These are phyloP conservation scores for Colletotrichum tropicale DNA, from an alignment of 2,329 filamentous ascomycete species.

Conservation along the genomic window DNA sequence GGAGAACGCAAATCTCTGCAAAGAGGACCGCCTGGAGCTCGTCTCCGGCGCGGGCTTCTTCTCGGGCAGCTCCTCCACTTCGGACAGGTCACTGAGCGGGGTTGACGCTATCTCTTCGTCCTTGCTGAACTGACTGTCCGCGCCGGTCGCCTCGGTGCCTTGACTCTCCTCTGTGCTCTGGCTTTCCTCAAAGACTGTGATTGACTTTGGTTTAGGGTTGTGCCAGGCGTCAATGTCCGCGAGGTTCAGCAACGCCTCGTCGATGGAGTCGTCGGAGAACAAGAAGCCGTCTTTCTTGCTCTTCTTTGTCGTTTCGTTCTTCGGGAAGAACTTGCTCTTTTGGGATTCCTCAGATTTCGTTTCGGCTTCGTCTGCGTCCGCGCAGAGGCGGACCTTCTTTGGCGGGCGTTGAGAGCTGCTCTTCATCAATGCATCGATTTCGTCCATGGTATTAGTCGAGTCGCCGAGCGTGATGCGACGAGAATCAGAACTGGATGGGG, in stretches of 20 bases:
- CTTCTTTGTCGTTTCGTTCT: constrained; percentile 28
- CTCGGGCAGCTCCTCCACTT: background rate
- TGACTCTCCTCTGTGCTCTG: constrained; percentile 32
- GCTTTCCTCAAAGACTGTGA: constrained; percentile 48
- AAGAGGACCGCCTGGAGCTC: background rate
- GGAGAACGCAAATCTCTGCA: constrained; percentile 30
- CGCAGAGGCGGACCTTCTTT: constrained; percentile 63
- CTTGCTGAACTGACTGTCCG: constrained; percentile 20
- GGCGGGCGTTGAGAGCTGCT: constrained; percentile 41
- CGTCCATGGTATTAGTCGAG: constrained; percentile 5
- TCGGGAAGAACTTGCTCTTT: constrained; percentile 61
- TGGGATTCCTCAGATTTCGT: constrained; percentile 37
- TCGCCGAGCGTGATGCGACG: constrained; percentile 2
- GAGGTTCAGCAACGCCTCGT: constrained; percentile 55
- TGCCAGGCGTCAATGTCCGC: constrained; percentile 59
- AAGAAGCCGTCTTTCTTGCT: constrained; percentile 46
- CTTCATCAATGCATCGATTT: constrained; percentile 18
- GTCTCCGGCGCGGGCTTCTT: background rate
- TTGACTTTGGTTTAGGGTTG: constrained; percentile 37
- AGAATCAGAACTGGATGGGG: background rate
- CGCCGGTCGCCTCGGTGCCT: constrained; percentile 2
- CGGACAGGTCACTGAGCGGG: constrained; percentile 8
- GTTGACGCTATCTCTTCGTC: constrained; percentile 8
- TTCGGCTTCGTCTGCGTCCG: constrained; percentile 38
- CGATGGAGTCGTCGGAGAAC: constrained; percentile 62